Conservation (phyloP, 441 rosid genomes). For the Brassica hybrid region DNA sequence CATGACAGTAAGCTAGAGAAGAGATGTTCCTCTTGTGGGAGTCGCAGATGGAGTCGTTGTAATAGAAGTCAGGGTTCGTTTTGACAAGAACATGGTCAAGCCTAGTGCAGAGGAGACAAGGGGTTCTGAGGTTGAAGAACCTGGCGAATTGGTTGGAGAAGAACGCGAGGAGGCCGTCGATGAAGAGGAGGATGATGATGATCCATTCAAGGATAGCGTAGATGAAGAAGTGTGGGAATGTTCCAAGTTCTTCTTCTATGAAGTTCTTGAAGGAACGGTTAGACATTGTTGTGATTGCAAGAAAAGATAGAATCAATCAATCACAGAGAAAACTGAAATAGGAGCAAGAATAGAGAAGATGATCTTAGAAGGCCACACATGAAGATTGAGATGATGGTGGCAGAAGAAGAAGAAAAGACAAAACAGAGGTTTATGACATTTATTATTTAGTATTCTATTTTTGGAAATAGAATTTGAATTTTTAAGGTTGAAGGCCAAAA, state of each 20-base stretch:
- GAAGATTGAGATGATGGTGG: slow-evolving; percentile 20
- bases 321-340: not conserved
- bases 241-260: slow-evolving; percentile 81
- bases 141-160: slow-evolving; percentile 68
- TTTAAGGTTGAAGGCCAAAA: slow-evolving; percentile 7
- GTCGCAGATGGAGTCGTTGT: slow-evolving; percentile 83
- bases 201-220: slow-evolving; percentile 89
- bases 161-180: slow-evolving; percentile 82
- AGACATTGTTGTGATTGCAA: too few species aligned
- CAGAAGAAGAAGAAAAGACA: not conserved
- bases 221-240: slow-evolving; percentile 63
- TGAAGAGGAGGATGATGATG: slow-evolving; percentile 66
- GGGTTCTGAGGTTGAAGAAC: slow-evolving; percentile 75
- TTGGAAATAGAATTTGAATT: slow-evolving; percentile 13
- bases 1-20: slow-evolving; percentile 81
- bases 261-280: slow-evolving; percentile 67
- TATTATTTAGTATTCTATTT: slow-evolving; percentile 32
- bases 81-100: slow-evolving; percentile 74
- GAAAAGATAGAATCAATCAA: not conserved
- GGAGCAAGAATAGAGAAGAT: slow-evolving; percentile 23
- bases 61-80: slow-evolving; percentile 67
- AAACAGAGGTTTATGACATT: slow-evolving; percentile 32
- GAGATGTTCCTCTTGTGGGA: slow-evolving; percentile 83
- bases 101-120: slow-evolving; percentile 93
- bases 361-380: slow-evolving; percentile 26